Evolutionary conservation across 192 early-diverging fungal genomes (phyloP), one percentile per base, ranked within the genome.

Genomic region (Endogone sp.): DNA sequence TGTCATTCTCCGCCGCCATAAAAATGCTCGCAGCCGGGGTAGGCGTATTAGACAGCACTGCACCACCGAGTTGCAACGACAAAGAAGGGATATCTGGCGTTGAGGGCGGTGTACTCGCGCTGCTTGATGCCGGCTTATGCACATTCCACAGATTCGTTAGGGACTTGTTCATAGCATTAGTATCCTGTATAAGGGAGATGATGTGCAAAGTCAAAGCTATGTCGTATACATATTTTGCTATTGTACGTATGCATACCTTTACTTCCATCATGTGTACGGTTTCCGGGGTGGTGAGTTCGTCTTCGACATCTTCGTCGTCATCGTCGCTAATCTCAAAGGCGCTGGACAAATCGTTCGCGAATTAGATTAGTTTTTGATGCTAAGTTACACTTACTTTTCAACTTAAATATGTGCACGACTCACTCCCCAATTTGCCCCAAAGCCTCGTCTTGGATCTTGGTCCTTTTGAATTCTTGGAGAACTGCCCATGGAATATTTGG

Each of bases 151-250:
- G 64, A 37, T 68, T 77, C 3, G 82, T 87, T 9, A 87, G 75
- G 62, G 69, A 82, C 60, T 87, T 83, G 64, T 87, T 87, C 85
- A 87, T 87, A 23, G 75, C 75, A 67, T 87, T 87, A 29, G 73
- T 80, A 27, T 85, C 77, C 56, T 74, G 77, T 54, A 11, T 60
- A 21, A 60, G 22, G 21, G 22, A 28, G 21, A 21, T 11, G 9
- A 16, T 6, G 37, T 8, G 37, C 16, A 11, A 49, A 16, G 37
- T 49, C 16, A 49, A 16, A n/a, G n/a, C n/a, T n/a, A n/a, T n/a
- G n/a, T n/a, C n/a, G n/a, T n/a, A n/a, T n/a, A n/a, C n/a, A n/a
- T n/a, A n/a, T n/a, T n/a, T n/a, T n/a, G n/a, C n/a, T n/a, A n/a
- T n/a, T n/a, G n/a, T n/a, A n/a, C n/a, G n/a, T n/a, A n/a, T n/a